Evolutionary conservation across 2,329 filamentous ascomycete genomes (phyloP).

Genomic region (Ophiostoma sp.): DNA sequence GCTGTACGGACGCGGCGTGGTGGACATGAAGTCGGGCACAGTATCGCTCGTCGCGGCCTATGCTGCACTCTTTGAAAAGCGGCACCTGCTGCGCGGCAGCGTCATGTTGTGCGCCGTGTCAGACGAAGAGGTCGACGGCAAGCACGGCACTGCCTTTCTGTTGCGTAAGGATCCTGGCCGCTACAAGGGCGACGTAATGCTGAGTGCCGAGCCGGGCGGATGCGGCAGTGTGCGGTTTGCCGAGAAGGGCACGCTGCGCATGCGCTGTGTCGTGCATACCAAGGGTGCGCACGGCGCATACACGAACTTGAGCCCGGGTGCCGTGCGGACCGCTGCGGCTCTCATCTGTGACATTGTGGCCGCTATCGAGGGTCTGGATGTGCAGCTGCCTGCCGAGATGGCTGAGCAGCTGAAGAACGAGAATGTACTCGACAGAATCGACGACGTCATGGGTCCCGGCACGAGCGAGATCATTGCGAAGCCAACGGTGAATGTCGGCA

Average conservation of each 20-base stretch:
- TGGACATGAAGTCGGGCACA: slow-evolving; percentile 25
- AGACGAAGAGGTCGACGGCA: not conserved
- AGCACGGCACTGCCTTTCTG: not conserved
- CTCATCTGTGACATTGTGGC: slow-evolving; percentile 6
- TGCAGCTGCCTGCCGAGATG: not conserved
- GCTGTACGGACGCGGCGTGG: slow-evolving; percentile 20
- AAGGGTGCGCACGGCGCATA: slow-evolving; percentile 21
- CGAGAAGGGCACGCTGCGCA: slow-evolving; percentile 23
- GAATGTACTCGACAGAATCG: slow-evolving; percentile 15
- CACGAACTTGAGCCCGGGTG: slow-evolving; percentile 21
- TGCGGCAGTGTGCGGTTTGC: slow-evolving; percentile 23
- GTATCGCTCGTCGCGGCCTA: slow-evolving; percentile 21
- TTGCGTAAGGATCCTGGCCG: not conserved
- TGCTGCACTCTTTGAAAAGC: slow-evolving; percentile 11
- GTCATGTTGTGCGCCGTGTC: slow-evolving; percentile 20
- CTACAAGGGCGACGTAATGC: slow-evolving; percentile 21
- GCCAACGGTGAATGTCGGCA: slow-evolving; percentile 24
- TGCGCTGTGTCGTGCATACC: slow-evolving; percentile 17
- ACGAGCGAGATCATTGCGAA: slow-evolving; percentile 17
- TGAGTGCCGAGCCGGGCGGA: slow-evolving; percentile 23
- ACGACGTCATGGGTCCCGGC: slow-evolving; percentile 22
- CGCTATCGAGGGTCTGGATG: not conserved
- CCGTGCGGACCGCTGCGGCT: slow-evolving; percentile 14
- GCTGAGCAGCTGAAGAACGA: not conserved
- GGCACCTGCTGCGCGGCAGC: slow-evolving; percentile 18